phyloP scores from a whole-genome alignment of 2,329 filamentous ascomycete species.

The Sclerotinia spermophila region DNA sequence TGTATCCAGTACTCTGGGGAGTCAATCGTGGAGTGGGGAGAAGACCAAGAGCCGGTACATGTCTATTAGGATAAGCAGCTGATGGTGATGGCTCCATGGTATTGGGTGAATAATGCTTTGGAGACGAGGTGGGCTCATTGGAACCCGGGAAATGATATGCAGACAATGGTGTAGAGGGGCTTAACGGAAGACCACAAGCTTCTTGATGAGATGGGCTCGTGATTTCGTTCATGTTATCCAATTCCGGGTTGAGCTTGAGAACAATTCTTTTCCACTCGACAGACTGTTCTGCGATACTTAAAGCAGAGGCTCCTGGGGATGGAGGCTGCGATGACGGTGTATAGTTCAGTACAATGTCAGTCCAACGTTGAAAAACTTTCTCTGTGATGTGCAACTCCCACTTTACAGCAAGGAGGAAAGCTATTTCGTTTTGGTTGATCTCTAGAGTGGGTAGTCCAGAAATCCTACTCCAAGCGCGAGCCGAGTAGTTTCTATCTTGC shows the following conservation, averaged over 20 bases:
- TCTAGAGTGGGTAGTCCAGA: conserved; percentile 90
- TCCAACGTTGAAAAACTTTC: conserved; percentile 86
- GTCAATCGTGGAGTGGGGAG: conserved; percentile 58
- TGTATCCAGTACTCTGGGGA: conserved; percentile 52
- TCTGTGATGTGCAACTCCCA: conserved; percentile 96
- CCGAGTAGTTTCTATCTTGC: conserved; percentile 96
- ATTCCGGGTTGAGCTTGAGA: conserved; percentile 51
- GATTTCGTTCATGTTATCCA: conserved; percentile 56
- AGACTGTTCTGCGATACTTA: conserved; percentile 30
- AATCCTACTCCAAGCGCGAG: conserved; percentile 97
- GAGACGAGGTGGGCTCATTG: conserved; percentile 42
- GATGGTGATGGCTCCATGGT: conserved; percentile 50
- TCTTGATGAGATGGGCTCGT: conserved; percentile 27
- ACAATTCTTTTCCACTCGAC: conserved; percentile 57
- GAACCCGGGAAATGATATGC: conserved; percentile 40
- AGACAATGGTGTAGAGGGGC: conserved; percentile 44
- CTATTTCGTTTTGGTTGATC: conserved; percentile 95
- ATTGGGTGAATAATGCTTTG: conserved; percentile 43
- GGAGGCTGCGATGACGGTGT: conserved; percentile 54
- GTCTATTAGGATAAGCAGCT: conserved; percentile 44
- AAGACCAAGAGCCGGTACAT: conserved; percentile 52
- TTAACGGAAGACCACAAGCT: conserved; percentile 24
- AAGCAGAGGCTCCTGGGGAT: conserved; percentile 44
- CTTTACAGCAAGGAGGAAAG: conserved; percentile 82
- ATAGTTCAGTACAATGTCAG: conserved; percentile 82